Percentiles rank a stretch among this genome's conserved stretches.
Conservation (phyloP, 225 moss, liverwort and hornwort species). For the Sphagnum contortum region DNA sequence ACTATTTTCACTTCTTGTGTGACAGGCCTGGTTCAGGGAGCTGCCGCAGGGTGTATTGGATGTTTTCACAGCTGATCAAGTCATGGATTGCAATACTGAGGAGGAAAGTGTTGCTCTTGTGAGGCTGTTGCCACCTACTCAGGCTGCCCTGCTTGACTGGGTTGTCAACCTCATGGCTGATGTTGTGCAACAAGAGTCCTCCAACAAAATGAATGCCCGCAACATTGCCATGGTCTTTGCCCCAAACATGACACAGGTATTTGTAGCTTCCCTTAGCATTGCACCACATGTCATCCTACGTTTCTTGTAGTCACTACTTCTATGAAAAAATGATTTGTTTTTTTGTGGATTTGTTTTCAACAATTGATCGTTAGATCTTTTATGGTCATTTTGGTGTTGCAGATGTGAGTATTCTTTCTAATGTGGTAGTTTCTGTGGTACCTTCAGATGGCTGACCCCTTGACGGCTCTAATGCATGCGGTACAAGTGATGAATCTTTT, state of each 20-base stretch:
- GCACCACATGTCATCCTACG: too few species aligned
- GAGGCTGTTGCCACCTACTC: slow-evolving; percentile 75
- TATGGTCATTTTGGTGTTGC: too few species aligned
- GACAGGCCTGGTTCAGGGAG: slow-evolving; percentile 97
- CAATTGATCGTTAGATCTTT: too few species aligned
- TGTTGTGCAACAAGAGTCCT: slow-evolving; percentile 82
- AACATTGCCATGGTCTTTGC: slow-evolving; percentile 99
- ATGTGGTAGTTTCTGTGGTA: neutral
- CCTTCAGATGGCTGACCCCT: slow-evolving; percentile 90
- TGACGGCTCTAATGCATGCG: slow-evolving; percentile 94
- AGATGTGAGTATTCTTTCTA: neutral
- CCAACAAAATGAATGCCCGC: slow-evolving; percentile 98
- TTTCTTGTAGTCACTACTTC: too few species aligned
- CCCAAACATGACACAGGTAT: slow-evolving; percentile 98
- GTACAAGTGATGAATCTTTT: slow-evolving; percentile 99
- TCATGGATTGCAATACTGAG: slow-evolving; percentile 83
- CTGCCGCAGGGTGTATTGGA: slow-evolving; percentile 85
- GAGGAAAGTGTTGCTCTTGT: slow-evolving; percentile 80
- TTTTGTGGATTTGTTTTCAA: too few species aligned
- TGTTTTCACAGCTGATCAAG: slow-evolving; percentile 80
- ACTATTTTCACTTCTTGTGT: too few species aligned
- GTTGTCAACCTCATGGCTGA: slow-evolving; percentile 97
- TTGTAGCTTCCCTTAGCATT: neutral
- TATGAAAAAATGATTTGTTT: too few species aligned
- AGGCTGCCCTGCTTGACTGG: slow-evolving; percentile 96